Base-by-base conservation (phyloP, 495 filamentous ascomycete species). In the Penicillium paradoxum region DNA sequence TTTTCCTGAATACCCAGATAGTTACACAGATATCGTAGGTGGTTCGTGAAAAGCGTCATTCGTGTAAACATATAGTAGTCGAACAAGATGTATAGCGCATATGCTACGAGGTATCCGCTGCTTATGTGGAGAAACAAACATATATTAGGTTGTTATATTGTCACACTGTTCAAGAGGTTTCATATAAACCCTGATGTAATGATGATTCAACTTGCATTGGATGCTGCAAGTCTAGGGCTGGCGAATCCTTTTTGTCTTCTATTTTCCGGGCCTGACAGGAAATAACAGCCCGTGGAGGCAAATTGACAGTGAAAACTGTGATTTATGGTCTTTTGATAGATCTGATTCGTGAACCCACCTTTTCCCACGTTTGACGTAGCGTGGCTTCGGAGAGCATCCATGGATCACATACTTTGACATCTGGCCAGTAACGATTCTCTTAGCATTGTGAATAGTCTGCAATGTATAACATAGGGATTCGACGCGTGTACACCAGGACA, bases 141-240 rank as follows among this genome's bases (percentile, higher is more conserved):
- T 18, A 32, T 14, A 41, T 34, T 19, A 10, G 14, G 34, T 27
- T 39, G 1, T 15, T 43, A 27, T 44, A 34, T 45, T 24, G 55
- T 61, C 46, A 36, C 53, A 61, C 55, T 38, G 47, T 55, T 27
- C 24, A 27, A 27, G 48, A 9, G 9, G 17, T 54, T 14, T 21
- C 10, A 34, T 41, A 39, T 40, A 8, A 44, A 15, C 29, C 24
- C 49, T 66, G 63, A 64, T 64, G 63, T 66, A 64, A 66, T 64
- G 57, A 63, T 59, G 57, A 61, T 45, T 56, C 41, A 49, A 32
- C 11, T 52, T 41, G 44, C 32, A 32, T 39, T 24, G 44, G 18
- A 27, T 38, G 29, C 29, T 7, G 29, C 29, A 6, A 32, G 29
- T 32, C 29, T 32, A 29, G 21, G 11, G 29, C 29, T 34, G 29